These are phyloP conservation scores for Viola odorata DNA, from an alignment of 345 rosid species.

Conservation along the genomic window DNA sequence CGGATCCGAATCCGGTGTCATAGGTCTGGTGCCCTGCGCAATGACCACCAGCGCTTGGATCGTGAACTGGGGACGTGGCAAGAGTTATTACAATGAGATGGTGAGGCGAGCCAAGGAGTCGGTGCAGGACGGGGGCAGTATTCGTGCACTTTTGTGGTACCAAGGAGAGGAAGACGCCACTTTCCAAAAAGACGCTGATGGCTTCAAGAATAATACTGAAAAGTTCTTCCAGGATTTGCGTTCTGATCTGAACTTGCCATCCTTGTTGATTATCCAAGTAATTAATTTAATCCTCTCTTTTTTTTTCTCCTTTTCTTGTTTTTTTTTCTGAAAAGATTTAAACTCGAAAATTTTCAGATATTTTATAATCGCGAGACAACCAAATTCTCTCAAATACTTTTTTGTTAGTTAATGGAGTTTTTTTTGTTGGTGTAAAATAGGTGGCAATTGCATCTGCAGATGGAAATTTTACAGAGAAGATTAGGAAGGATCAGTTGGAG, in stretches of 20 bases:
- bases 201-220: conserved; percentile 15
- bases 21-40: conserved; percentile 23
- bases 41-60: conserved; percentile 18
- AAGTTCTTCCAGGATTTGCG: conserved; percentile 13
- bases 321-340: too few species aligned
- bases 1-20: conserved; percentile 6
- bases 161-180: conserved; percentile 27
- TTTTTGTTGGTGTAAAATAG: conserved; percentile 6
- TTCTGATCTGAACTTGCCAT: conserved; percentile 15
- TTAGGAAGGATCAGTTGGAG: conserved; percentile 33
- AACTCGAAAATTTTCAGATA: too few species aligned
- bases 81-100: conserved; percentile 4
- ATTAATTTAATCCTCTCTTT: too few species aligned
- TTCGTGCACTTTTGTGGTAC: conserved; percentile 21
- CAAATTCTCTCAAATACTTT: too few species aligned
- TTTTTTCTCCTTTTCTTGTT: too few species aligned
- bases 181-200: conserved; percentile 13
- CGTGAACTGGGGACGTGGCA: conserved; percentile 15
- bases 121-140: conserved; percentile 16
- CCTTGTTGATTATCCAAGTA: too few species aligned
- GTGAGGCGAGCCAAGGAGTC: conserved; percentile 16
- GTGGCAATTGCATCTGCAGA: conserved; percentile 40
- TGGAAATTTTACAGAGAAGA: conserved; percentile 25
- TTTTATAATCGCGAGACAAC: too few species aligned
- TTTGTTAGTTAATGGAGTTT: too few species aligned